Base-by-base conservation (phyloP, 2,329 filamentous ascomycete genomes). In the Dactylonectria estremocensis region DNA sequence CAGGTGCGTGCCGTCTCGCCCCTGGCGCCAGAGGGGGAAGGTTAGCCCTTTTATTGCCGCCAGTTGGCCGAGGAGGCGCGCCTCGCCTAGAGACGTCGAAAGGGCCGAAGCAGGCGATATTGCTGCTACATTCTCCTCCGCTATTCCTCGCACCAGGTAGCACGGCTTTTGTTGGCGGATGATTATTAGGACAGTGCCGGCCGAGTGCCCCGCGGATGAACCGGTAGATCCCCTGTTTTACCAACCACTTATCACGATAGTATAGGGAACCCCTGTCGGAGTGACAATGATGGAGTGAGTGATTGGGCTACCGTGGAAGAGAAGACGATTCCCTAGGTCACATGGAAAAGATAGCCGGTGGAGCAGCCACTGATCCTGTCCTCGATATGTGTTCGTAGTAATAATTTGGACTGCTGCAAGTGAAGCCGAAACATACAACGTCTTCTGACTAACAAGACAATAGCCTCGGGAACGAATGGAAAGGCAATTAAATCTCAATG, bases 21-120 rank as follows among this genome's bases (percentile, higher is more conserved):
- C 69, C 71, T 74, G 72, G 69, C 64, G 60, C 71, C 67, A 64
- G 45, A 61, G 58, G 53, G 58, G 45, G 60, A 64, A 35, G 33
- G 22, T 37, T 24, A 55, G 52, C 54, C 43, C 52, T 69, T 56
- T 37, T 49, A 58, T 40, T 54, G 58, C 20, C 37, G 56, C 20
- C 18, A 48, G 61, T 14, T 58, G 49, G 55, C 61, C 50, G 66
- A n/a, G 40, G 53, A 58, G 48, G 57, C 35, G 46, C 50, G 24
- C 61, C 40, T 33, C 50, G 24, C 61, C 40, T 33, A 65, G 54
- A 59, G 46, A 33, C 28, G 60, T 63, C 43, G 20, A 66, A 70
- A 72, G 59, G 67, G 60, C 64, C 69, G 66, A 68, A 64, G 61
- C 22, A 20, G 53, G 49, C 16, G 49, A 43, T 40, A 20, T 40